Percentiles rank a stretch among this genome's conserved stretches.
Conservation (phyloP, 768 basidiomycete species). For the Dioszegia aurantiaca region DNA sequence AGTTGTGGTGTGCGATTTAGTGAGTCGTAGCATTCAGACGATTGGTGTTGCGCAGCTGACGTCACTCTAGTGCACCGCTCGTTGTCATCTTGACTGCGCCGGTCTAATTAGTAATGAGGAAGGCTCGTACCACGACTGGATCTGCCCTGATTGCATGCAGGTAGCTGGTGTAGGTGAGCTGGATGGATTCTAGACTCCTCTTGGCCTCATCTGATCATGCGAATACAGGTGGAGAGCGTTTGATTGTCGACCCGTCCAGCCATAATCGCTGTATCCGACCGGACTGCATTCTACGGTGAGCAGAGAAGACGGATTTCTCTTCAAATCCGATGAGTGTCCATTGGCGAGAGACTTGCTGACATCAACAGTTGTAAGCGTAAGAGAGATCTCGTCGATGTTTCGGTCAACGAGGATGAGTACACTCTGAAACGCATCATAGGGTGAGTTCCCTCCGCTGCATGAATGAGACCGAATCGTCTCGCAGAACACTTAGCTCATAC, state of each 20-base stretch:
- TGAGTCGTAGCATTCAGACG: too few species aligned
- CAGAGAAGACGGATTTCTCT: too few species aligned
- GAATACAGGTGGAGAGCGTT: not conserved
- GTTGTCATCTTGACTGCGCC: slow-evolving; percentile 4
- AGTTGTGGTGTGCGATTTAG: too few species aligned
- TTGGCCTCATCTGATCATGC: not conserved
- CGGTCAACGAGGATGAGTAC: too few species aligned
- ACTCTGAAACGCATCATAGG: slow-evolving; percentile 7
- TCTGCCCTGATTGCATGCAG: slow-evolving; percentile 11
- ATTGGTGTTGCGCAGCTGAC: too few species aligned
- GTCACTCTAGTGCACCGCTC: not conserved
- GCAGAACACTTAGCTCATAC: too few species aligned
- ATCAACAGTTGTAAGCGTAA: not conserved
- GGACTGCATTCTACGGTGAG: slow-evolving; percentile 11
- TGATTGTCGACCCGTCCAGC: not conserved
- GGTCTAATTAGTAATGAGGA: too few species aligned
- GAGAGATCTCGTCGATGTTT: not conserved
- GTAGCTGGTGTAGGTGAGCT: not conserved
- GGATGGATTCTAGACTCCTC: not conserved
- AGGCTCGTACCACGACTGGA: not conserved
- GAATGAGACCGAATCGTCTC: too few species aligned
- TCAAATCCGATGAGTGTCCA: too few species aligned
- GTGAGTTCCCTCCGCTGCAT: slow-evolving; percentile 2
- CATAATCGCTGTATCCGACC: slow-evolving; percentile 2
- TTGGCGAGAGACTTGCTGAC: too few species aligned